Base-by-base conservation (phyloP, 768 basidiomycete genomes). In the Pholiota molesta region DNA sequence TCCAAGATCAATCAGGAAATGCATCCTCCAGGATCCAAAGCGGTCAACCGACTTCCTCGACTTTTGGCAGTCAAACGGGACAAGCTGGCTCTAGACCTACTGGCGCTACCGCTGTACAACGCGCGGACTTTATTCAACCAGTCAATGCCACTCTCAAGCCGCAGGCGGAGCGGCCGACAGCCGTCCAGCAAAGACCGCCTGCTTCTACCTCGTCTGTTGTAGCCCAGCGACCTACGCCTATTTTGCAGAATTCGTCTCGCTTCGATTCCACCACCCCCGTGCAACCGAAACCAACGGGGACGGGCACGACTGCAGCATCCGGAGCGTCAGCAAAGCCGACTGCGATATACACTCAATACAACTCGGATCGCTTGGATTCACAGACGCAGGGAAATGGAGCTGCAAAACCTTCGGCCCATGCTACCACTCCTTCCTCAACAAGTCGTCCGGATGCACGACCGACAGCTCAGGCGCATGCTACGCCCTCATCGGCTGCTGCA, bases 291-390 rank as follows among this genome's bases (percentile, higher is more conserved):
- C 59, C 59, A 29, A 28, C 37, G 31, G 31, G 31, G 31, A 3
- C 31, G 4, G 35, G 8, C 17, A 35, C 59, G 6, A 40, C 59
- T 39, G 51, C 59, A 16, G 17, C 37, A 1, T 16, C 52, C 21
- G 26, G 26, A 45, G 28, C 59, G 26, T 19, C 39, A 9, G 33
- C 45, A 10, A 53, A 53, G 28, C 59, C 51, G n/a, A 45, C 59
- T 6, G 42, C 59, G 19, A 60, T 54, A 26, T 53, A 54, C 19
- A 26, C 52, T 26, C 59, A 54, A 28, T 23, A 35, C n/a, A 33
- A 37, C 8, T 6, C 40, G 39, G 23, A 21, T 5, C 37, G 55
- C 17, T n/a, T 19, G 21, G 26, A 26, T 42, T 19, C 40, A 21
- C 47, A 21, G 23, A 5, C 19, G 10, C 47, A 49, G 19, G 47